Conservation (phyloP, 2,329 filamentous ascomycete species). For the Fusarium ambrosium region DNA sequence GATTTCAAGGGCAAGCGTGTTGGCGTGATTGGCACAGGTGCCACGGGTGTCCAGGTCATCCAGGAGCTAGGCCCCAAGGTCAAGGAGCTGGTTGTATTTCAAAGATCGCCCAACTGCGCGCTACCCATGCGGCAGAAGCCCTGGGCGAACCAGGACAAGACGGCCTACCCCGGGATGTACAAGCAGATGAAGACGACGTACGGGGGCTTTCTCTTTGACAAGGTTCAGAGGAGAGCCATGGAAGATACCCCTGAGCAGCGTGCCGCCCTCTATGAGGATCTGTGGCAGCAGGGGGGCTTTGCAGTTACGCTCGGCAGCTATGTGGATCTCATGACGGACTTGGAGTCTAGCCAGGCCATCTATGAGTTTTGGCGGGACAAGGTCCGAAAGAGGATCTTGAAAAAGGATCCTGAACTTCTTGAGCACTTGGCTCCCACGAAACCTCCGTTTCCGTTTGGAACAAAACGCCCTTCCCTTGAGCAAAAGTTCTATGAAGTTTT, state of each 20-base stretch:
- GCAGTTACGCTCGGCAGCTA: conserved; percentile 13
- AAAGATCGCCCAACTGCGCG: conserved; percentile 39
- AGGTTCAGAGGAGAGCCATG: neutral
- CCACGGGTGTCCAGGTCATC: conserved; percentile 37
- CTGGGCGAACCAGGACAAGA: conserved; percentile 3
- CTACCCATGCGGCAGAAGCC: conserved; percentile 36
- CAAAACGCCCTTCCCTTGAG: conserved; percentile 21
- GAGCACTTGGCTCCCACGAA: conserved; percentile 13
- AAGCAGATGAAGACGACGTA: conserved; percentile 7
- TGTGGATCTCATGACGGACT: conserved; percentile 16
- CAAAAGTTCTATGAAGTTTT: conserved; percentile 29
- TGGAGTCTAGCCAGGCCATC: conserved; percentile 12
- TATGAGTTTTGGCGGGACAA: conserved; percentile 25
- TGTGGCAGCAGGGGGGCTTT: conserved; percentile 22
- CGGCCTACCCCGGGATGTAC: neutral
- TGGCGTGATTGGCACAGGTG: conserved; percentile 31
- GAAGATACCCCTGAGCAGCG: conserved; percentile 18
- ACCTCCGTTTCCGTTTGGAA: conserved; percentile 17
- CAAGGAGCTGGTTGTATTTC: conserved; percentile 32
- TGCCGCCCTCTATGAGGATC: conserved; percentile 6
- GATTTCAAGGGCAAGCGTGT: conserved; percentile 27
- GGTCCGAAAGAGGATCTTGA: conserved; percentile 14
- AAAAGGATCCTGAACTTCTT: neutral
- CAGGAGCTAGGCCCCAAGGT: conserved; percentile 36
- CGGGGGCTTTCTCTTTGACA: conserved; percentile 7